Base-by-base conservation (phyloP, 1,284 basidiomycete species). In the Rhodotorula sp. region DNA sequence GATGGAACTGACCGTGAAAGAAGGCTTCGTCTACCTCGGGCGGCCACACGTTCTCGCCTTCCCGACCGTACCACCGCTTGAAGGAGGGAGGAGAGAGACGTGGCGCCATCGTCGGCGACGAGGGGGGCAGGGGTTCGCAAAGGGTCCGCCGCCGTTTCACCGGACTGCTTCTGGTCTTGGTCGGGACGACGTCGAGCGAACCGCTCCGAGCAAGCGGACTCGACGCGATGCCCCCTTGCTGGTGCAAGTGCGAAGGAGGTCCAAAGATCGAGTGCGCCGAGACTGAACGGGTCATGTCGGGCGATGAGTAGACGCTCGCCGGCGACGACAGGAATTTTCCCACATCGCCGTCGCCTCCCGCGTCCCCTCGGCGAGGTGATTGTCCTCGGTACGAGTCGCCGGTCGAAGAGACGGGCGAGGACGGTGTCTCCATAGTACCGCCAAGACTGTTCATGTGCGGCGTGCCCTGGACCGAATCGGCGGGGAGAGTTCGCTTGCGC, bases 21-120 rank as follows among this genome's bases (percentile, higher is more conserved):
- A 83, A 84, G 43, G 82, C 82, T 1, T 82, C 81, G 70, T 83
- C 82, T 59, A 83, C 80, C 54, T 82, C 81, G 29, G 80, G 77
- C 21, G 82, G 81, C 83, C 82, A 84, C 20, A 84, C 81, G 29
- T 83, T 80, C 26, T 80, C 78, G 34, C 78, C 78, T 58, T 81
- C 79, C 71, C 79, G 78, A 18, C 67, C 74, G 21, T 62, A 34
- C 46, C 29, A 31, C n/a, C 23, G 10, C 49, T 54, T 39, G 23
- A 34, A 31, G 18, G 62, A 46, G n/a, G 65, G 7, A 3, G 65
- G 54, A 5, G 20, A 23, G 20, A 34, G 34, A 34, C 18, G 49
- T 10, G 49, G 49, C 20, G 54, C 26, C 26, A 56, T 56, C 16
- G 26, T 56, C 26, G 54, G 54, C 26, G 54, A 56, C 12, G n/a